These are phyloP conservation scores for Scutellaria baicalensis DNA, from an alignment of 257 asterid species.

Conservation along the genomic window DNA sequence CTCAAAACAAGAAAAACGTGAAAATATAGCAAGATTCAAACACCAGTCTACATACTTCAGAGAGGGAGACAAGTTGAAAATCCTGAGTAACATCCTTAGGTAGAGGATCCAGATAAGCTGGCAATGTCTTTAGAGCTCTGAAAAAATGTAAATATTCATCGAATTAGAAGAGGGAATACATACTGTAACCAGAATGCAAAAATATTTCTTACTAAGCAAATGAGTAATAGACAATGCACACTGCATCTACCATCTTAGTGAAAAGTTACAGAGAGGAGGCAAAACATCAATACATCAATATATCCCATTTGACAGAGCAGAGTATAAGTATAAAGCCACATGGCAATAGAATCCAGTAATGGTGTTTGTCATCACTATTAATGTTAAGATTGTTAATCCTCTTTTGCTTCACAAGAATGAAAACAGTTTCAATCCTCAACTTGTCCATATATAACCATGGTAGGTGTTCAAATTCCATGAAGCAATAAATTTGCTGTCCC, in stretches of 20 bases:
- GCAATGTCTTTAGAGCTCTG: constrained; percentile 72
- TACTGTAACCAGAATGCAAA: background rate
- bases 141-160: constrained; percentile 19
- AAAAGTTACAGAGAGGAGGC: background rate
- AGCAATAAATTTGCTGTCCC: background rate
- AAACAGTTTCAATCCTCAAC: background rate
- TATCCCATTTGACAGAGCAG: background rate
- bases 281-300: background rate
- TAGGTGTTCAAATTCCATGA: background rate
- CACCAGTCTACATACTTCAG: constrained; percentile 50
- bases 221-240: background rate
- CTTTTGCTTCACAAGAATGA: background rate
- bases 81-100: constrained; percentile 60
- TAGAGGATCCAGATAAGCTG: constrained; percentile 71
- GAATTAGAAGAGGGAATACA: constrained; percentile 15
- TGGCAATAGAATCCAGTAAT: background rate
- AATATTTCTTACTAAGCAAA: background rate
- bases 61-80: constrained; percentile 60
- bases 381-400: background rate
- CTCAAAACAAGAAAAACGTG: background rate
- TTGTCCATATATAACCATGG: background rate
- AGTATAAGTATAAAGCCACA: background rate
- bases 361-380: background rate
- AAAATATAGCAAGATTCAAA: background rate
- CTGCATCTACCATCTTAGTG: background rate